A percentile compares a stretch with the other conserved stretches of the same genome.
phyloP scores from a whole-genome alignment of 208 protist genomes.

The Tritrichomonas musculus region DNA sequence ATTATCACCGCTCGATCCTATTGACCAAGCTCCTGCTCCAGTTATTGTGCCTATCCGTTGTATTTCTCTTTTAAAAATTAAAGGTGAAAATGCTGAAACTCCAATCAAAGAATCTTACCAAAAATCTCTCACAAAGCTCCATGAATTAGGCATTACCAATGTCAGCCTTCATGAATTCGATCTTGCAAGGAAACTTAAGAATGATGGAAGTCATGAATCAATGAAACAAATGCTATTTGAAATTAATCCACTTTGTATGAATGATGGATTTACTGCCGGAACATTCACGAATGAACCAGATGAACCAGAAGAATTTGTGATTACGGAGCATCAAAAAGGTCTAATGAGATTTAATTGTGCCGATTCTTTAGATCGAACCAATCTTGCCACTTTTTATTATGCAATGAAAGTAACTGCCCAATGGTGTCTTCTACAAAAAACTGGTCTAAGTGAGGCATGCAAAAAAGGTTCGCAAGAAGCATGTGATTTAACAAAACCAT shows the following conservation, averaged over 20 bases:
- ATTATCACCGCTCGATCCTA: neutral
- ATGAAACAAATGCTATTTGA: neutral
- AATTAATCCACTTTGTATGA: neutral
- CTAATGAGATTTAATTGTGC: neutral
- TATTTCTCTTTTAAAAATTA: too few relatives aligned
- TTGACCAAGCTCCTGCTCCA: too few relatives aligned
- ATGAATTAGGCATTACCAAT: neutral
- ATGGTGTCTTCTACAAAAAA: neutral
- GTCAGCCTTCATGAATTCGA: neutral
- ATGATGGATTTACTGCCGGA: neutral
- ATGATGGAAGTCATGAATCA: neutral
- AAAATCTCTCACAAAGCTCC: neutral
- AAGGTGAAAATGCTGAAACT: too few relatives aligned
- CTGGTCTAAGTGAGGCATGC: too few relatives aligned
- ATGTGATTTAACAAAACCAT: too few relatives aligned
- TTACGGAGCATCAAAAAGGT: neutral
- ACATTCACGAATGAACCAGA: neutral
- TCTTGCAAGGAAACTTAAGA: neutral
- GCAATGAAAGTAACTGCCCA: neutral
- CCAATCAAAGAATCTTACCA: neutral
- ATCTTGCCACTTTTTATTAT: neutral
- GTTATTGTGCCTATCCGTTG: too few relatives aligned
- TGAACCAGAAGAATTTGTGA: neutral
- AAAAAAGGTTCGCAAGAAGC: too few relatives aligned
- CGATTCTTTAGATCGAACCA: slow-evolving; percentile 5